phyloP scores from a whole-genome alignment of 2,329 filamentous ascomycete genomes.

The Hypoxylon sp. region DNA sequence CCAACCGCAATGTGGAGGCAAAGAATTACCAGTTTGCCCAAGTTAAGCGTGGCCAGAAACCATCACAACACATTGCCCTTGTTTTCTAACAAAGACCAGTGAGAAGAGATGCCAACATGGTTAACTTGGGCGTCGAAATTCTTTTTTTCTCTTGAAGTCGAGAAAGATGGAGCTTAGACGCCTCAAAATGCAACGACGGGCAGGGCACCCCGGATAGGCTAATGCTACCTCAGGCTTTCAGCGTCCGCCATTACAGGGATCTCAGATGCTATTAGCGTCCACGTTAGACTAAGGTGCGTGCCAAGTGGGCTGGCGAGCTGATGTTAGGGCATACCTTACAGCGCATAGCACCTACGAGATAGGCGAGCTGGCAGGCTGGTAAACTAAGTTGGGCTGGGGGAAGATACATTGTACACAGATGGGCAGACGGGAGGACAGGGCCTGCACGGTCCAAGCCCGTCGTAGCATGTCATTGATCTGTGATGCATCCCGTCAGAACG shows the following conservation, averaged over 20 bases:
- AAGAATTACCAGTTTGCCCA: neutral
- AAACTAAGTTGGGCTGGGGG: no score
- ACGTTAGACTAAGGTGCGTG: conserved; percentile 15
- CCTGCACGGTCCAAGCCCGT: conserved; percentile 19
- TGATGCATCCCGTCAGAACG: no score
- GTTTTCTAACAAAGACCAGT: conserved; percentile 3
- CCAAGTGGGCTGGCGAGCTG: conserved; percentile 6
- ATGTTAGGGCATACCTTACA: conserved; percentile 26
- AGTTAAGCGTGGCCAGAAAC: neutral
- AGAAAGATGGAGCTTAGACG: conserved; percentile 6
- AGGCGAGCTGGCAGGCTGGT: no score
- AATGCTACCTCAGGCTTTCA: conserved; percentile 1
- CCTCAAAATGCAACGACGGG: conserved; percentile 28
- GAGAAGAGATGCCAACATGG: conserved; percentile 12
- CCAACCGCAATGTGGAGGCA: neutral
- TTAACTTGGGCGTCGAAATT: conserved; percentile 3
- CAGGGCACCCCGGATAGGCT: conserved; percentile 9
- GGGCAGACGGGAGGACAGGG: conserved; percentile 12
- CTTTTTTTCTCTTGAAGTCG: conserved; percentile 20
- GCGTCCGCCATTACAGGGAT: conserved; percentile 4
- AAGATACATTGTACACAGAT: no score
- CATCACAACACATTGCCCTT: neutral
- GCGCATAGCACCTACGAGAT: conserved; percentile 16
- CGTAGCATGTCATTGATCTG: conserved; percentile 27
- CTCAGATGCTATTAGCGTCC: conserved; percentile 16